Conservation (phyloP, 805 yeast species). For the Debaryomyces hansenii region DNA sequence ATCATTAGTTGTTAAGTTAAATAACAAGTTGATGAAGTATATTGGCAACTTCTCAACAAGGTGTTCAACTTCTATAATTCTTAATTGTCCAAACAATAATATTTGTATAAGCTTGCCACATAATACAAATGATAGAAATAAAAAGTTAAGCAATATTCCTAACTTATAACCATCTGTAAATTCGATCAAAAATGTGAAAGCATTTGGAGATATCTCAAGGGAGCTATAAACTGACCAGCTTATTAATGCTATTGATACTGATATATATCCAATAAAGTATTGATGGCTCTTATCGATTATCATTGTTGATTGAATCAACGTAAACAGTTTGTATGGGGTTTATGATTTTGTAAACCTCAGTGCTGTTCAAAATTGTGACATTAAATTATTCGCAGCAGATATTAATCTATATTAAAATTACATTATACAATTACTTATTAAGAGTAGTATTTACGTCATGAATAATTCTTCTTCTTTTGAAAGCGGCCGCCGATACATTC, state of each 20-base stretch:
- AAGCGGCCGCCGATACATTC: constrained; percentile 1
- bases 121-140: constrained; percentile 19
- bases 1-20: constrained; percentile 64
- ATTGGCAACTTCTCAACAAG: constrained; percentile 36
- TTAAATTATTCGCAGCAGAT: not conserved
- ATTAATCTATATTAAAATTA: not conserved
- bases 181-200: constrained; percentile 23
- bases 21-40: constrained; percentile 48
- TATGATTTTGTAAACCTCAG: not conserved
- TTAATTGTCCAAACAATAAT: constrained; percentile 69
- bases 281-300: constrained; percentile 10
- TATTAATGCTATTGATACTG: constrained; percentile 18
- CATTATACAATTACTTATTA: constrained; percentile 2
- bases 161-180: constrained; percentile 32
- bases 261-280: constrained; percentile 19
- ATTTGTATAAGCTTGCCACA: constrained; percentile 46
- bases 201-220: constrained; percentile 18
- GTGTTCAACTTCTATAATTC: constrained; percentile 76
- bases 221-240: constrained; percentile 23
- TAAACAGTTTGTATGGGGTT: not conserved
- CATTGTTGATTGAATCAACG: constrained; percentile 1
- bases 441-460: constrained; percentile 4
- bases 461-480: constrained; percentile 11
- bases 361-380: not conserved
- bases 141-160: constrained; percentile 26